Percentiles rank a stretch among this genome's conserved stretches.
phyloP scores from a whole-genome alignment of 2,329 filamentous ascomycete species.

The Hymenoscyphus linearis region DNA sequence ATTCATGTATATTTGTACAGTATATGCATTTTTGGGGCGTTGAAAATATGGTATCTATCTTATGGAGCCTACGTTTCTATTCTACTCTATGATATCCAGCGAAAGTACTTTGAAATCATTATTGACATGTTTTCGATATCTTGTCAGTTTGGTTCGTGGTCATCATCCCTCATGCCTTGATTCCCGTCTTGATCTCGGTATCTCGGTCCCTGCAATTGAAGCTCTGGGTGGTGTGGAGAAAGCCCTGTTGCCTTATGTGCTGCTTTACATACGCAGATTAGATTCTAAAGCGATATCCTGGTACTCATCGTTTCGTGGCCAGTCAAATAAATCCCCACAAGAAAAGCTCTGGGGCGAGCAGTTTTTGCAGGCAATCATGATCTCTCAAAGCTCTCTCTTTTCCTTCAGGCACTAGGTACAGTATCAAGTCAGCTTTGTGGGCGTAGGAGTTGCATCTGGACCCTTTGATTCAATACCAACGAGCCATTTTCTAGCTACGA shows the following conservation, averaged over 20 bases:
- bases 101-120: background rate
- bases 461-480: background rate
- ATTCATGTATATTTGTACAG: conserved; percentile 8
- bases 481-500: background rate
- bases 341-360: background rate
- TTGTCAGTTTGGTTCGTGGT: background rate
- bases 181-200: background rate
- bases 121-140: background rate
- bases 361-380: background rate
- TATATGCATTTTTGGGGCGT: conserved; percentile 22
- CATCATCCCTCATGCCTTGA: background rate
- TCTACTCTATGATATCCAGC: background rate
- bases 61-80: conserved; percentile 2
- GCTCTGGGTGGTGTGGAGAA: too few species aligned
- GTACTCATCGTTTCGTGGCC: background rate
- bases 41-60: conserved; percentile 4
- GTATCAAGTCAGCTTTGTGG: background rate
- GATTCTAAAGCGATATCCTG: background rate
- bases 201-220: background rate
- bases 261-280: background rate
- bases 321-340: background rate
- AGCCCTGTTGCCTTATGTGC: too few species aligned
- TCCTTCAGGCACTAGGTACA: background rate
- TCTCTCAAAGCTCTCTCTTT: background rate
- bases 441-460: background rate